Conservation (phyloP, 2,329 filamentous ascomycete species). For the Ophiostoma australiae region DNA sequence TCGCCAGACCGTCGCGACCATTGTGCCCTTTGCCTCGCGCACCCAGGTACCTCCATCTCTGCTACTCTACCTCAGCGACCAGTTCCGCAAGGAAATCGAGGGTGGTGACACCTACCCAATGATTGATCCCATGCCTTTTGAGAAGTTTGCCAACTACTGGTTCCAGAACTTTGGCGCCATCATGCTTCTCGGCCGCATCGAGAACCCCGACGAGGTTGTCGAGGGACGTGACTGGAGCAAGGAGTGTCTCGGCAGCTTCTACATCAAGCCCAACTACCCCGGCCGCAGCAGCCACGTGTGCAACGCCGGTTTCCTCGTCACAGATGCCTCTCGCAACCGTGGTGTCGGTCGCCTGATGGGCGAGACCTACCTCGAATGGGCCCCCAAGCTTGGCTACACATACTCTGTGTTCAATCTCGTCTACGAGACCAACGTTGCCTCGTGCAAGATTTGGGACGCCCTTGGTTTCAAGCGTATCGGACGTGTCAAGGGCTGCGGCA, state of each 20-base stretch:
- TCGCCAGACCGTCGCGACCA: slow-evolving; percentile 74
- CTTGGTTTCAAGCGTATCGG: slow-evolving; percentile 91
- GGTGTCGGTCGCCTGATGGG: slow-evolving; percentile 73
- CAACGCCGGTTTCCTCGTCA: slow-evolving; percentile 76
- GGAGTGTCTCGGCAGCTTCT: slow-evolving; percentile 82
- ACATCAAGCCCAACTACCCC: slow-evolving; percentile 91
- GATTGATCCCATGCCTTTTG: slow-evolving; percentile 68
- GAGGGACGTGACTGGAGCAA: slow-evolving; percentile 69
- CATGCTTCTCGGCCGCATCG: slow-evolving; percentile 76
- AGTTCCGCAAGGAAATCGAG: slow-evolving; percentile 86
- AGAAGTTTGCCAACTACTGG: slow-evolving; percentile 78
- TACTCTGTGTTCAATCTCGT: slow-evolving; percentile 94
- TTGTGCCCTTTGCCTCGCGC: slow-evolving; percentile 75
- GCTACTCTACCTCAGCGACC: slow-evolving; percentile 71
- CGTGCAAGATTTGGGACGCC: slow-evolving; percentile 85
- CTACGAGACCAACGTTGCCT: slow-evolving; percentile 88
- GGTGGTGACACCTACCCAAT: slow-evolving; percentile 90
- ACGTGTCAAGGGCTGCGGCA: slow-evolving; percentile 67
- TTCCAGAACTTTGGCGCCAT: slow-evolving; percentile 85
- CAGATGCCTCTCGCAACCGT: slow-evolving; percentile 65
- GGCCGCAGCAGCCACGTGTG: slow-evolving; percentile 86
- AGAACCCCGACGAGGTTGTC: slow-evolving; percentile 52
- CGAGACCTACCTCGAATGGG: slow-evolving; percentile 72
- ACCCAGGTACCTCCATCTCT: slow-evolving; percentile 71
- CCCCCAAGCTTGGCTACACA: slow-evolving; percentile 75